Evolutionary conservation across 2,329 filamentous ascomycete species (phyloP), one percentile per base, ranked within the genome.

Genomic region (Cladorrhinum sp.): DNA sequence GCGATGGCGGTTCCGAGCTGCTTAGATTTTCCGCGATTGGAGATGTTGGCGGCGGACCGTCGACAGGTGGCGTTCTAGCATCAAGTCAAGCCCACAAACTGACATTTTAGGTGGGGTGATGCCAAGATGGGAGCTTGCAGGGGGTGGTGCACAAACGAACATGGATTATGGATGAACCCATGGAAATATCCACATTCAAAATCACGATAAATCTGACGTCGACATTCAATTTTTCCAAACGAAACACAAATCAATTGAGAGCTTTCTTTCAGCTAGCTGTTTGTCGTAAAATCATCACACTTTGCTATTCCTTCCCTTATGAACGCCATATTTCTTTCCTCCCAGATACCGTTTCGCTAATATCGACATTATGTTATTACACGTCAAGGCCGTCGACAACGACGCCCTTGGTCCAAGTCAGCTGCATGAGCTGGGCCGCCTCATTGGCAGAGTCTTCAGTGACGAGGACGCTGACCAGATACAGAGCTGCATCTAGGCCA

Each of bases 301-400:
- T 49, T 20, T 46, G 16, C 18, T 46, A 46, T 20, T 46, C 42
- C 42, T 18, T 57, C 39, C 42, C 18, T 57, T 46, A 28, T 46
- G 42, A 57, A 57, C 36, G 54, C 54, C 54, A 49, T 26, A 23
- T 51, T 48, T 53, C 51, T 51, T 30, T 30, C 33, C 49, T 53
- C 21, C 42, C 36, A 46, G 33, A 58, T 49, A 23, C 61, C 57
- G 20, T 55, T 50, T 50, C 56, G 51, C 53, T 36, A 59, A 55
- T 59, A 33, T 58, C 62, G 18, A 57, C 59, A 50, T 58, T 52
- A 52, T 36, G 12, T 57, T 55, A 26, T 61, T 86, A 94, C 75
- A 95, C 90, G 77, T 95, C 91, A 74, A 93, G 86, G 65, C 90
- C 90, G 74, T 94, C 90, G 68, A 94, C 88, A 68, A 92, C 90